Percentiles rank a stretch among this genome's conserved stretches.
Conservation (phyloP, 768 basidiomycete species). For the Naganishia kalamii region DNA sequence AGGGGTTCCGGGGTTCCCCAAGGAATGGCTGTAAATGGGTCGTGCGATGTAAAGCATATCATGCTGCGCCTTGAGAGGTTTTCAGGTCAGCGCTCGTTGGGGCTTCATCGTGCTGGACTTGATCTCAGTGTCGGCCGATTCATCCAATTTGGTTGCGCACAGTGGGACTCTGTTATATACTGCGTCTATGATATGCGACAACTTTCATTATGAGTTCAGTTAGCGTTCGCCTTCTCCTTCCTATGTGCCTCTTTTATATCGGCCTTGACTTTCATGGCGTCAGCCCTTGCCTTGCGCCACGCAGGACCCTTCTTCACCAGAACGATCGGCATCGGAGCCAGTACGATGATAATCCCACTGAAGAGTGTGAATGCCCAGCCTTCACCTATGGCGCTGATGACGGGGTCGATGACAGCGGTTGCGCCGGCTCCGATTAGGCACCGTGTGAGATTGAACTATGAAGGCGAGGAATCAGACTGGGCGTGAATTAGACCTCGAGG, state of each 20-base stretch:
- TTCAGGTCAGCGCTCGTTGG: no score
- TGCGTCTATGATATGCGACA: no score
- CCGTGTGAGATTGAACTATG: slow-evolving; percentile 42
- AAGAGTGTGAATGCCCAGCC: slow-evolving; percentile 44
- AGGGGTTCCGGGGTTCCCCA: slow-evolving; percentile 71
- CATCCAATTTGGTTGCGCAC: no score
- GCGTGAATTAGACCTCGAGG: background rate
- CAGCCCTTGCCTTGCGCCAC: slow-evolving; percentile 30
- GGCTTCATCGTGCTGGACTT: no score
- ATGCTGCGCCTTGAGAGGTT: no score
- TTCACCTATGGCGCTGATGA: slow-evolving; percentile 33
- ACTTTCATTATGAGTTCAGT: no score
- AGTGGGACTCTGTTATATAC: no score
- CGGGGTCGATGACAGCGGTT: slow-evolving; percentile 33
- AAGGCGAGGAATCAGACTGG: background rate
- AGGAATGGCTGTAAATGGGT: slow-evolving; percentile 66
- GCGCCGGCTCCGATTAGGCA: slow-evolving; percentile 42
- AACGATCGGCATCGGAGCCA: slow-evolving; percentile 31
- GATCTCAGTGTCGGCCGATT: no score
- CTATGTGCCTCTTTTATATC: background rate
- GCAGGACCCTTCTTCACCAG: slow-evolving; percentile 28
- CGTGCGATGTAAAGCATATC: no score
- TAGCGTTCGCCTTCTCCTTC: no score
- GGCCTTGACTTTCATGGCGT: slow-evolving; percentile 14
- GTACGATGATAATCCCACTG: slow-evolving; percentile 31